Evolutionary conservation across 371 early-diverging fungal species (phyloP).

Genomic region (Funneliformis caledonium): DNA sequence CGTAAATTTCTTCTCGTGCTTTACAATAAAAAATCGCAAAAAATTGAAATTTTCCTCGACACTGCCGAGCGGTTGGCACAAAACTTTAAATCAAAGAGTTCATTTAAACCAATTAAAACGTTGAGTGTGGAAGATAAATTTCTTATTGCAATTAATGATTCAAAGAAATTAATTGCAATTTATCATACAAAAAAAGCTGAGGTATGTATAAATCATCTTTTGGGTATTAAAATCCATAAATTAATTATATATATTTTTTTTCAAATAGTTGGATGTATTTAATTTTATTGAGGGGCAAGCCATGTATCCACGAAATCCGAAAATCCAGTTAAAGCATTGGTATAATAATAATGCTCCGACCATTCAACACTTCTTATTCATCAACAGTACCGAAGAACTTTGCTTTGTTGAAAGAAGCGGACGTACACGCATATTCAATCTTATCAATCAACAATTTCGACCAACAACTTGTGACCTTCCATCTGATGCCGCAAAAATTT

Average conservation of each 20-base stretch:
- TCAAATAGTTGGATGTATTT: constrained; percentile 26
- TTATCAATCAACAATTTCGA: constrained; percentile 18
- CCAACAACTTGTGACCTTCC: constrained; percentile 32
- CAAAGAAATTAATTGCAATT: constrained; percentile 34
- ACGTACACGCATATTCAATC: constrained; percentile 11
- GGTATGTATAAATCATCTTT: neutral
- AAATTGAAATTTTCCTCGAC: constrained; percentile 22
- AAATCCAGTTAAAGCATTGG: neutral
- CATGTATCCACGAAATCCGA: constrained; percentile 13
- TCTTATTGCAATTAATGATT: constrained; percentile 34
- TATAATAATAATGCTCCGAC: constrained; percentile 24
- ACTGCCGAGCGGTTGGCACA: neutral
- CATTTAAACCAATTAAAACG: neutral
- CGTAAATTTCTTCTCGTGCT: constrained; percentile 23
- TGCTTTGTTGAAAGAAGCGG: constrained; percentile 39
- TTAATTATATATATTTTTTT: constrained; percentile 11
- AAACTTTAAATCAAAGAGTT: neutral
- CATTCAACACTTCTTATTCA: constrained; percentile 31
- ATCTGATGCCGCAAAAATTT: neutral
- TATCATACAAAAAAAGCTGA: neutral
- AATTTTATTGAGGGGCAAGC: constrained; percentile 5
- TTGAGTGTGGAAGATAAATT: constrained; percentile 5
- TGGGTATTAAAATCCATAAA: neutral
- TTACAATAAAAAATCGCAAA: neutral
- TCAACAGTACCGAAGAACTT: constrained; percentile 27